Evolutionary conservation across 2,329 filamentous ascomycete genomes (phyloP), one percentile per base, ranked within the genome.

Genomic region (Magnaporthiopsis rhizophila): DNA sequence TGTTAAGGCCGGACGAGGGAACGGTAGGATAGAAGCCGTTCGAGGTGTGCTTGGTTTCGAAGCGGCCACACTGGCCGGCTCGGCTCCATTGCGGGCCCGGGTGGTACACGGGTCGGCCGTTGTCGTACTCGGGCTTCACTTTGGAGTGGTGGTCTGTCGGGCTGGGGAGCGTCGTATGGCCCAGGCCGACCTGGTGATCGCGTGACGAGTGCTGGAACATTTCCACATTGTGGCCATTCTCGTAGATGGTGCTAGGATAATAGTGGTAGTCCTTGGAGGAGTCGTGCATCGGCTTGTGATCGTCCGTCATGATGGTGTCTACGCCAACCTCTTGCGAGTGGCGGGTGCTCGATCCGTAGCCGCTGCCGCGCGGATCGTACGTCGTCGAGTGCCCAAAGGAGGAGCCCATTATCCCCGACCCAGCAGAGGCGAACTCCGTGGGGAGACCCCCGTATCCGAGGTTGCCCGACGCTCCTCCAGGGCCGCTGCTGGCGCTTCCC

Each of bases 401-500:
- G 18, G 72, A 73, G 1, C 76, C 71, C 57, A 83, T 74, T 68
- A 82, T 74, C 28, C 75, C 73, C 8, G 75, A 70, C 57, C 74
- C 71, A 3, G 75, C 70, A 7, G 75, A 64, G 6, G 72, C 71
- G 66, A 79, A 79, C 21, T 78, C 75, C 21, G 60, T 12, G 45
- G 74, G 73, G 61, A 76, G 77, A 28, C 74, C 72, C 1, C 73
- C 72, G 65, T 79, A 80, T n/a, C 78, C 78, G 24, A 86, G 82
- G 68, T 85, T 81, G 58, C 82, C 83, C 53, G 86, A 85, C 0
- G 87, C 86, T 18, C 89, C 89, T 64, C 82, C 82, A 2, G 83
- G 81, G 0, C 89, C 88, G 70, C 89, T 91, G 70, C 87, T 86
- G 3, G 87, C 82, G 73, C 87, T 91, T 63, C 86, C 83, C 64